Percentiles rank a stretch among this genome's conserved stretches.
These are phyloP conservation scores for Aspergillus melleus DNA, from an alignment of 2,329 filamentous ascomycete species.

Conservation along the genomic window DNA sequence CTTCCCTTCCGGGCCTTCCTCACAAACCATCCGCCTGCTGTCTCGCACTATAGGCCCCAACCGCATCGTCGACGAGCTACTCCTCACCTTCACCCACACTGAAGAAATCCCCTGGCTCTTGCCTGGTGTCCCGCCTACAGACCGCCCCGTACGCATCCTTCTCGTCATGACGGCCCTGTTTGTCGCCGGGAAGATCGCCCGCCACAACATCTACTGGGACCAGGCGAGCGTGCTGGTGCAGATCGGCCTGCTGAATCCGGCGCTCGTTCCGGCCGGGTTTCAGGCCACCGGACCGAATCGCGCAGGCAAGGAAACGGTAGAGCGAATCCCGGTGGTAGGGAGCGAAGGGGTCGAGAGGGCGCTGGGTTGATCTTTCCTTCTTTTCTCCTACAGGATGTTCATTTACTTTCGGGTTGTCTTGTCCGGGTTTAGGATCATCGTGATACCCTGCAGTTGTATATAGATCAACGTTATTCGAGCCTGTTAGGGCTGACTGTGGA, in stretches of 20 bases:
- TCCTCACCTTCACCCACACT: constrained; percentile 56
- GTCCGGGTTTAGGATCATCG: background rate
- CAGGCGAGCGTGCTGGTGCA: constrained; percentile 62
- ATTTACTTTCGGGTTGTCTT: background rate
- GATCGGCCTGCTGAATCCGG: constrained; percentile 57
- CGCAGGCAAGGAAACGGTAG: constrained; percentile 26
- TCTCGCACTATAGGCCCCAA: constrained; percentile 57
- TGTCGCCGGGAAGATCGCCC: constrained; percentile 35
- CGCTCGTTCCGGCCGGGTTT: constrained; percentile 51
- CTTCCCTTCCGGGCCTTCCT: constrained; percentile 49
- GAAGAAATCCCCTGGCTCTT: constrained; percentile 57
- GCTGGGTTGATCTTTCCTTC: constrained; percentile 4
- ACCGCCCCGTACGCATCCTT: constrained; percentile 54
- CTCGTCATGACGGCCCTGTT: constrained; percentile 53
- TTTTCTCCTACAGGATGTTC: background rate
- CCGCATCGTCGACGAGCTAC: constrained; percentile 59
- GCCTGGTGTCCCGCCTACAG: constrained; percentile 55
- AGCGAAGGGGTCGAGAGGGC: constrained; percentile 29
- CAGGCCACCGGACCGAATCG: constrained; percentile 29
- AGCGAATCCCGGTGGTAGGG: constrained; percentile 37
- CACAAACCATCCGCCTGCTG: constrained; percentile 52
- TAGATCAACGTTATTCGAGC: background rate
- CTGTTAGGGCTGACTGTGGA: background rate
- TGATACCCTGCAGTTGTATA: background rate
- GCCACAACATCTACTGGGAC: constrained; percentile 63